phyloP scores from a whole-genome alignment of 148 eudicot genomes.

The Cornus florida region DNA sequence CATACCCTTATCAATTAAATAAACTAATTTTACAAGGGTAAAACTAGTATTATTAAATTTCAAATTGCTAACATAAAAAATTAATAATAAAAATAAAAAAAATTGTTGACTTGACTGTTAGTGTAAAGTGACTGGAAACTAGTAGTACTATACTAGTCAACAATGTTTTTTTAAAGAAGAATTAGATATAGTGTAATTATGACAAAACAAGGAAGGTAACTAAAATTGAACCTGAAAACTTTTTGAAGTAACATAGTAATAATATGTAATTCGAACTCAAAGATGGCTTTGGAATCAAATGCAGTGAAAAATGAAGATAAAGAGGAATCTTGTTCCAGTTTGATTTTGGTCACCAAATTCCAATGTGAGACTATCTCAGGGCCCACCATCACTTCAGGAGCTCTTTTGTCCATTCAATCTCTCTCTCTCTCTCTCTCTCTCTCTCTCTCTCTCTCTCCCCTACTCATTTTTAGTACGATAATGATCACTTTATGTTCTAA shows the following conservation, averaged over 20 bases:
- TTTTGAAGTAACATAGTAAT: not conserved
- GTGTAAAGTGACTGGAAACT: too few species aligned
- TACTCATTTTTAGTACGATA: too few species aligned
- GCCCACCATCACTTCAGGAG: not conserved
- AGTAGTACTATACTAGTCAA: too few species aligned
- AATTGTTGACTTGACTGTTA: too few species aligned
- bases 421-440: not conserved
- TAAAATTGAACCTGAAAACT: not conserved
- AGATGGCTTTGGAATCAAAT: conserved; percentile 7
- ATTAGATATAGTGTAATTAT: not conserved
- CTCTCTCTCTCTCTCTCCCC: not conserved
- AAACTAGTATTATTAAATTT: too few species aligned
- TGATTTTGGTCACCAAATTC: not conserved
- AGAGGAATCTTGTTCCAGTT: conserved; percentile 1
- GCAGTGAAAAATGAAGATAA: not conserved
- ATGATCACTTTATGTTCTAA: too few species aligned
- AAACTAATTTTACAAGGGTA: too few species aligned
- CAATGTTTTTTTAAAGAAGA: too few species aligned
- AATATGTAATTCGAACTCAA: not conserved
- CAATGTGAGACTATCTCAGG: not conserved
- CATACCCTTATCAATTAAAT: too few species aligned
- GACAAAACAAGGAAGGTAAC: not conserved
- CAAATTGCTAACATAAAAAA: too few species aligned
- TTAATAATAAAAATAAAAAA: too few species aligned
- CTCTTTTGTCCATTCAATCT: not conserved